A percentile compares a stretch with the other conserved stretches of the same genome.
These are phyloP conservation scores for Bolboschoenoplectus hybrid DNA, from an alignment of 202 grass and related monocot genomes.

Conservation along the genomic window DNA sequence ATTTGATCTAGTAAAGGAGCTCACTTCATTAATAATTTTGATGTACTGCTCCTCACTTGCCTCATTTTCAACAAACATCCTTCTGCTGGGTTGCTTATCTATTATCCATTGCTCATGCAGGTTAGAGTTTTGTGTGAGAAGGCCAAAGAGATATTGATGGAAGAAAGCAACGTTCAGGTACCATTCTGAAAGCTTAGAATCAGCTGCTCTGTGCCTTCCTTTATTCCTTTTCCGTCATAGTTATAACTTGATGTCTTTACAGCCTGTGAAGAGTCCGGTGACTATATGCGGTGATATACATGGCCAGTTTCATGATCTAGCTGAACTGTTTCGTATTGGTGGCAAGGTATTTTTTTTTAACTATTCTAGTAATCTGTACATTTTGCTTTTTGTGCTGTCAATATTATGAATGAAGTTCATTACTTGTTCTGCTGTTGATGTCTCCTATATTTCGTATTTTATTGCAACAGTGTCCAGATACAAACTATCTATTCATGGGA, in stretches of 20 bases:
- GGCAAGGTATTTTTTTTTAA: slow-evolving; percentile 60
- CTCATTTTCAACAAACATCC: too few species aligned
- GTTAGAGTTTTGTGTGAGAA: slow-evolving; percentile 84
- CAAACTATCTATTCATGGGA: slow-evolving; percentile 93
- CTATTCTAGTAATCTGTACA: background rate
- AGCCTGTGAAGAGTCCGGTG: slow-evolving; percentile 87
- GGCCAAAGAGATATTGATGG: slow-evolving; percentile 91
- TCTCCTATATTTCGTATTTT: slow-evolving; percentile 7
- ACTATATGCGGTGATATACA: slow-evolving; percentile 92
- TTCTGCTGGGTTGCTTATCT: too few species aligned
- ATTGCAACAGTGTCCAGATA: slow-evolving; percentile 74
- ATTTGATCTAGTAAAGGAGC: background rate
- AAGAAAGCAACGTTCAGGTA: slow-evolving; percentile 94
- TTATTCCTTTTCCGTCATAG: background rate
- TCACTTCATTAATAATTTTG: too few species aligned
- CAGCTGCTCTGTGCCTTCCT: background rate
- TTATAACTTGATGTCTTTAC: slow-evolving; percentile 19
- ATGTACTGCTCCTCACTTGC: too few species aligned
- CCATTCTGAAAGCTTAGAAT: too few species aligned
- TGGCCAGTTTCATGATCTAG: slow-evolving; percentile 87
- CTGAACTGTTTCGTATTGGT: slow-evolving; percentile 81
- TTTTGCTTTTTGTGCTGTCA: background rate
- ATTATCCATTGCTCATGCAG: slow-evolving; percentile 37
- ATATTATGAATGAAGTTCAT: background rate
- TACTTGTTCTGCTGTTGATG: background rate